Evolutionary conservation across 441 rosid genomes (phyloP), one percentile per base, ranked within the genome.

Genomic region (Populus tomentosa): DNA sequence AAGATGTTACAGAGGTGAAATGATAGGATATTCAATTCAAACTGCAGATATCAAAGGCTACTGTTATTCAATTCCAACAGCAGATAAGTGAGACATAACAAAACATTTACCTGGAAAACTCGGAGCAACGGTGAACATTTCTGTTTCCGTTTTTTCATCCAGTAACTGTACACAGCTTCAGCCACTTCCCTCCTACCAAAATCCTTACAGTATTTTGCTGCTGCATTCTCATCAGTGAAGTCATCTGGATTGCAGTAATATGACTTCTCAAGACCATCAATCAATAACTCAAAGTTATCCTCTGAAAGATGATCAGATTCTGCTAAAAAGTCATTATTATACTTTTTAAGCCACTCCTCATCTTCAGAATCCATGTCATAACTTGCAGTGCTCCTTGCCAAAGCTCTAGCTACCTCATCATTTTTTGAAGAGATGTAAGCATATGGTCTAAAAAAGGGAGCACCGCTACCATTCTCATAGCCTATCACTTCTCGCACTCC

Each of bases 361-460:
- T 97, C 99, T 81, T 97, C 99, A 32, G 89, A 90, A 80, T 97
- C 98, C 91, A 94, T 86, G 84, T 97, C 99, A 84, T 94, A 94
- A 74, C 78, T 86, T 21, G 97, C 92, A 11, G 80, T 76, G 79
- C 77, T 89, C 80, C 83, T 91, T 20, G 89, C 87, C 88, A 97
- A 69, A 74, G 92, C 95, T 87, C 99, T 94, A 30, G 91, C 87
- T 28, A 92, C 87, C 87, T 97, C 98, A 83, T 93, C 92, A 23
- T 75, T 86, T 69, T 75, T 79, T 24, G 86, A 75, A 64, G 88
- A 86, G 56, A 97, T 90, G 81, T 94, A 97, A 1, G 66, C 42
- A 78, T 83, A 82, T 5, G 97, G 94, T 76, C 90, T 88, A 18
- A 64, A 56, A 80, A 89, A 97, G 20, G 87, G 82, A 24, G 66